Evolutionary conservation across 2,329 filamentous ascomycete genomes (phyloP), one percentile per base, ranked within the genome.

Genomic region (Geosmithia morbida): DNA sequence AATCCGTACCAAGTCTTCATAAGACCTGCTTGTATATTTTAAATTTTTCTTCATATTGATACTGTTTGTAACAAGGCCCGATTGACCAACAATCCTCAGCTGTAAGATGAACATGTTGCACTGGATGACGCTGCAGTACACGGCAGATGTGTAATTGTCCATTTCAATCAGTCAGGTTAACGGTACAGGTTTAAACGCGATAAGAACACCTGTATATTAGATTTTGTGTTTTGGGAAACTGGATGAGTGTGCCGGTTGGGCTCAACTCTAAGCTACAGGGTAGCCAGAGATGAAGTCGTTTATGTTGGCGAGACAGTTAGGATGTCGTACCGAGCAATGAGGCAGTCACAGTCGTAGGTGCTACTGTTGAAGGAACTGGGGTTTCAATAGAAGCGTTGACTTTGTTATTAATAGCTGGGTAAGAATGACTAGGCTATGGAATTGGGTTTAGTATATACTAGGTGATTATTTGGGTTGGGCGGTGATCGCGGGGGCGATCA

Each of bases 51-150:
- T 16, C 6, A 6, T 37, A 7, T 37, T 13, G 6, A 37, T 26
- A 8, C 22, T 26, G 22, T 26, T 26, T 8, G 8, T 26, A 26
- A 4, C 22, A 26, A 8, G 22, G 8, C 22, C 22, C 8, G 33
- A 37, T 11, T 37, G 33, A 3, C 33, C 33, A 16, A 37, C 3
- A 11, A 3, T 37, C 14, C 33, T 37, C 33, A 37, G 33, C 11
- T 37, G 33, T 5, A 7, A 16, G 33, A 67, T 59, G 48, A 61
- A 64, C 44, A 61, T 57, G 43, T 61, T 62, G 50, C 65, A 60
- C 51, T 68, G 66, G 45, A 64, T 57, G 44, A 65, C 56, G 17
- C 61, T 62, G 61, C 64, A 67, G 61, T 62, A 66, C 0, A 63
- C 62, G 0, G 60, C 56, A 37, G 65, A 64, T 20, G 50, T 41